Percentiles rank a stretch among this genome's conserved stretches.
phyloP scores from a whole-genome alignment of 305 asterid genomes.

The Fraxinus sp. region DNA sequence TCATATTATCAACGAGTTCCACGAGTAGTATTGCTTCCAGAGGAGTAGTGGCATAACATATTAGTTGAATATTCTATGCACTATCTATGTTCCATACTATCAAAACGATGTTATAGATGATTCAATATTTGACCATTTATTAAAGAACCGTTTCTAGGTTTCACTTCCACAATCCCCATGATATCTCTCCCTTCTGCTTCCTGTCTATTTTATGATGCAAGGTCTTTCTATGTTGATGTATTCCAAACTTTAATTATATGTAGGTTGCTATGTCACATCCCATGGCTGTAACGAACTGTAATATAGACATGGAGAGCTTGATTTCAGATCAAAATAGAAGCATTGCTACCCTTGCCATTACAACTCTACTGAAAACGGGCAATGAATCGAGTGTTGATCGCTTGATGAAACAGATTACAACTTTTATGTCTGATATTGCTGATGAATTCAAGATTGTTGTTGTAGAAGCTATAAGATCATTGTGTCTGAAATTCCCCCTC shows the following conservation, averaged over 20 bases:
- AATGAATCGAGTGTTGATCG: constrained; percentile 98
- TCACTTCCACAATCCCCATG: neutral
- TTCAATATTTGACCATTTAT: neutral
- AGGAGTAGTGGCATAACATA: neutral
- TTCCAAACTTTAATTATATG: constrained; percentile 28
- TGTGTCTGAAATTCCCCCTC: too few relatives aligned
- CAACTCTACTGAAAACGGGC: constrained; percentile 96
- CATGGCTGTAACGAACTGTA: constrained; percentile 92
- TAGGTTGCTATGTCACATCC: constrained; percentile 99
- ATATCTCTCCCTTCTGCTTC: neutral
- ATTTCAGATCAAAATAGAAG: constrained; percentile 98
- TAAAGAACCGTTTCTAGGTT: neutral
- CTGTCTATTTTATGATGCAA: neutral
- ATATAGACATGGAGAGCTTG: constrained; percentile 98
- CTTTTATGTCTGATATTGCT: constrained; percentile 98
- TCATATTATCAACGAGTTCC: neutral
- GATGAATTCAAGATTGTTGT: constrained; percentile 58
- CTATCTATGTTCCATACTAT: neutral
- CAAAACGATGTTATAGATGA: neutral
- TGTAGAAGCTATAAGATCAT: too few relatives aligned
- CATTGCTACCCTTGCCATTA: constrained; percentile 98
- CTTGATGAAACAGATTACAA: constrained; percentile 94
- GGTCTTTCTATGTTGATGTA: neutral
- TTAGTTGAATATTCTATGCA: neutral
- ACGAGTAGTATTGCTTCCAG: neutral